Base-by-base conservation (phyloP, 306 rosid species). In the Hippophae rhamnoides region DNA sequence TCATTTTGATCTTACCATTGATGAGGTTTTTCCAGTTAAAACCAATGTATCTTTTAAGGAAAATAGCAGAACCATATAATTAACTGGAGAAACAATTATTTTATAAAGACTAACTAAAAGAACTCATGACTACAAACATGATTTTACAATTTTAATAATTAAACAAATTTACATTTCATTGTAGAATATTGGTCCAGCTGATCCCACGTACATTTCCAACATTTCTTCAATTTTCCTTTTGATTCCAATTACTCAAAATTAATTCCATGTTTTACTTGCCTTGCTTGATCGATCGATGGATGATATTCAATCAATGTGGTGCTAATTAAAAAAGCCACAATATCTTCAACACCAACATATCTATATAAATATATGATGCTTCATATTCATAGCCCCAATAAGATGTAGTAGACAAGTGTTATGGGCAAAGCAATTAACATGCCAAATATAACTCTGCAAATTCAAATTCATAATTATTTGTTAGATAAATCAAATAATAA, bases 361-460 rank as follows among this genome's bases (percentile, higher is more conserved):
- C 38, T 31, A 2, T 31, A 31, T 31, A 31, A 31, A 31, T 31
- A 31, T 31, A 31, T 31, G 57, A 47, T 43, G 58, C 80, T 69
- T 60, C 42, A 58, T 31, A 50, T 52, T 86, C 80, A 89, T 69
- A 90, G 49, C 66, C 97, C 97, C 82, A 90, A 48, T 64, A 90
- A 82, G 61, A 90, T 84, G 86, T 90, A 90, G 81, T 90, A 90
- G 40, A 86, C 81, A 3, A 90, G 83, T 6, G 97, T 90, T 48
- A 86, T 90, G 63, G 97, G 95, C 82, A 90, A 77, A 27, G 97
- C 97, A 62, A 90, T 41, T 65, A 90, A 62, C 95, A 90, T 90
- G 67, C 97, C 97, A 56, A 90, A 86, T 70, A 90, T 90, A 47
- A 86, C 97, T n/a, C 97, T 90, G 94, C 87, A 75, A 66, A 51